These are phyloP conservation scores for Mycena citricolor DNA, from an alignment of 1,284 basidiomycete species.

Conservation along the genomic window DNA sequence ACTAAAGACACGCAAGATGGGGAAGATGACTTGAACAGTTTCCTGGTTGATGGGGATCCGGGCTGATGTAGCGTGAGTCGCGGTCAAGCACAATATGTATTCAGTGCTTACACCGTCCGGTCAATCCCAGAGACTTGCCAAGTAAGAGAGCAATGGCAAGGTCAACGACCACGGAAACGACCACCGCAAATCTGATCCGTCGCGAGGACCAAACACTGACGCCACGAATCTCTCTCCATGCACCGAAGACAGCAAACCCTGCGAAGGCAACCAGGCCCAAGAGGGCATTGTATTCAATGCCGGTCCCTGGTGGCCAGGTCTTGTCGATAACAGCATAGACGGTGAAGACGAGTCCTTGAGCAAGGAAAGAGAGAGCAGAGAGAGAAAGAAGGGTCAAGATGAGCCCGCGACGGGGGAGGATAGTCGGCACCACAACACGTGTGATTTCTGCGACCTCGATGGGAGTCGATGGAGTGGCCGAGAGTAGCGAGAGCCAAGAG, in stretches of 20 bases:
- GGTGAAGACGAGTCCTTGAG: slow-evolving; percentile 76
- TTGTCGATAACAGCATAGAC: slow-evolving; percentile 62
- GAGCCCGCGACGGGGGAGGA: slow-evolving; percentile 66
- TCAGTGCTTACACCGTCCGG: slow-evolving; percentile 48
- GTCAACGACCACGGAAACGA: slow-evolving; percentile 56
- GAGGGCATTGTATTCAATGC: slow-evolving; percentile 66
- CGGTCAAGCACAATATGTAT: slow-evolving; percentile 2
- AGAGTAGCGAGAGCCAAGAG: slow-evolving; percentile 57
- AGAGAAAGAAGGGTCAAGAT: slow-evolving; percentile 71
- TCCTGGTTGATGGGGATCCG: slow-evolving; percentile 16
- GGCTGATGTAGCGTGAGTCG: slow-evolving; percentile 12
- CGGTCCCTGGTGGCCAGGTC: slow-evolving; percentile 62
- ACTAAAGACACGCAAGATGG: slow-evolving; percentile 64
- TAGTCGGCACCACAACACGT: slow-evolving; percentile 69
- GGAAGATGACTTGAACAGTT: slow-evolving; percentile 49
- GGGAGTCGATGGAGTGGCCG: slow-evolving; percentile 45
- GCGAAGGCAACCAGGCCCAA: slow-evolving; percentile 67
- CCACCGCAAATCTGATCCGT: slow-evolving; percentile 54
- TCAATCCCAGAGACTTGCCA: slow-evolving; percentile 41
- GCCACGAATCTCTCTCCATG: slow-evolving; percentile 74
- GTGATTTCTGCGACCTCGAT: slow-evolving; percentile 65
- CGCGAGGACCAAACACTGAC: slow-evolving; percentile 67
- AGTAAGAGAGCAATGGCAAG: slow-evolving; percentile 57
- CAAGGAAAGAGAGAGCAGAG: slow-evolving; percentile 79
- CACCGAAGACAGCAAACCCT: slow-evolving; percentile 66